phyloP scores from a whole-genome alignment of 345 rosid genomes.

The Citrus sp. region DNA sequence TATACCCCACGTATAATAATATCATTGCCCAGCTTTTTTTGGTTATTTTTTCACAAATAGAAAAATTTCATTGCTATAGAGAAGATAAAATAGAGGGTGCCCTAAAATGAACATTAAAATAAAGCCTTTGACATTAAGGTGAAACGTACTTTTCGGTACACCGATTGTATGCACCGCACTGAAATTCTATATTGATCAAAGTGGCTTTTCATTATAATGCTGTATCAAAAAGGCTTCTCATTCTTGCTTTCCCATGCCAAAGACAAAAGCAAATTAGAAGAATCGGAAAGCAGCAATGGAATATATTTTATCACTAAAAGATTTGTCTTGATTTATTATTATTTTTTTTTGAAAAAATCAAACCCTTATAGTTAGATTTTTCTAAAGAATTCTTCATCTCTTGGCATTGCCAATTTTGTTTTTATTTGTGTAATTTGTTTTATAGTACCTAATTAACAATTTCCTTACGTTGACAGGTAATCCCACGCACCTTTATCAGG shows the following conservation, averaged over 20 bases:
- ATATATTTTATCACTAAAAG: too few species aligned
- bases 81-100: neutral
- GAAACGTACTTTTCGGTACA: neutral
- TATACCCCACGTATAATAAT: neutral
- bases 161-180: neutral
- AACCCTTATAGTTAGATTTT: neutral
- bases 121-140: neutral
- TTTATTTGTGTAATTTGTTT: neutral
- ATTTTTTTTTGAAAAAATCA: too few species aligned
- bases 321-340: too few species aligned
- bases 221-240: neutral
- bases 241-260: neutral
- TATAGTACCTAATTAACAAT: neutral
- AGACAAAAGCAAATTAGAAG: neutral
- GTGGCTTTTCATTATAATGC: neutral
- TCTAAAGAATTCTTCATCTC: neutral
- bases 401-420: too few species aligned
- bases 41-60: neutral
- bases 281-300: neutral
- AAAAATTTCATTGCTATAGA: too few species aligned
- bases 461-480: neutral
- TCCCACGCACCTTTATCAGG: neutral
- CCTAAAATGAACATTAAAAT: neutral
- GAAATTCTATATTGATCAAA: neutral
- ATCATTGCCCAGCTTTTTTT: neutral